Evolutionary conservation across 331 rosid species (phyloP).

Genomic region (Dryas integrifolia): DNA sequence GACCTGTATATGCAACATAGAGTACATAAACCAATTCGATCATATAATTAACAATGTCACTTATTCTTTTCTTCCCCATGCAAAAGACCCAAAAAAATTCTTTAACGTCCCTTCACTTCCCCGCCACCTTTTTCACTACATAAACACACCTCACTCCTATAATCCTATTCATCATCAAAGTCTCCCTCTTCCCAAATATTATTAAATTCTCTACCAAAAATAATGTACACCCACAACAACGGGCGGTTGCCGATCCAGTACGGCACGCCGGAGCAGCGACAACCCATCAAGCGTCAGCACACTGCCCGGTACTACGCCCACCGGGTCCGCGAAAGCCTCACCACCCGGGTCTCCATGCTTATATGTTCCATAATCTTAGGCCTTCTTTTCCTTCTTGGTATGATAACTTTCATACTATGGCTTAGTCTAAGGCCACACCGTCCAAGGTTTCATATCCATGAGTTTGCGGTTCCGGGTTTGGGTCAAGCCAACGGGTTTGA

Average conservation of each 20-base stretch:
- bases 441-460: constrained; percentile 65
- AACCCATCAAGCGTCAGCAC: constrained; percentile 43
- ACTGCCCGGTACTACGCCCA: constrained; percentile 56
- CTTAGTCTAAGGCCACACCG: constrained; percentile 88
- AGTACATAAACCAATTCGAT: neutral
- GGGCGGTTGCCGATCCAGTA: constrained; percentile 17
- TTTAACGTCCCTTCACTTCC: constrained; percentile 24
- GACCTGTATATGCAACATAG: too few relatives aligned
- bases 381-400: constrained; percentile 51
- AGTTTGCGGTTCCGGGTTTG: constrained; percentile 57
- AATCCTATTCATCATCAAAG: constrained; percentile 1
- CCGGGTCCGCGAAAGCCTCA: constrained; percentile 79
- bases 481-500: constrained; percentile 41
- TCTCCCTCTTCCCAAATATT: neutral
- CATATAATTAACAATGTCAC: too few relatives aligned
- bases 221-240: constrained; percentile 29
- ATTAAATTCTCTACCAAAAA: neutral
- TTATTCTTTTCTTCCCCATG: constrained; percentile 60
- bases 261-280: constrained; percentile 17
- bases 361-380: constrained; percentile 62
- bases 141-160: neutral
- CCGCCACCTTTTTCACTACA: constrained; percentile 33
- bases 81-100: constrained; percentile 38
- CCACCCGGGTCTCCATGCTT: constrained; percentile 63
- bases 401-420: constrained; percentile 65